These are phyloP conservation scores for Jamesozyma piceae DNA, from an alignment of 805 yeast species.

Conservation along the genomic window DNA sequence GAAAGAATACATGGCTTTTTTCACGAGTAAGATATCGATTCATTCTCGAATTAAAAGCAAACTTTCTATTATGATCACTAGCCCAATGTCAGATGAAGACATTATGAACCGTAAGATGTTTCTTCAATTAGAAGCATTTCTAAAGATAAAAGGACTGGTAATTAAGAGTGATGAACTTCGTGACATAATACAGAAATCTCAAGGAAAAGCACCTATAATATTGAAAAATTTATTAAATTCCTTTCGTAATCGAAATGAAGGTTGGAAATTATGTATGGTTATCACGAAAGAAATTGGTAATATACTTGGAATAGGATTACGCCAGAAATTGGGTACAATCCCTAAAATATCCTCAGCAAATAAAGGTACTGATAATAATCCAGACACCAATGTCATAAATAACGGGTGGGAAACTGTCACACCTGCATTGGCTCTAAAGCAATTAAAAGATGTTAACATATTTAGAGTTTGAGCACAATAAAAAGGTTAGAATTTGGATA, in stretches of 20 bases:
- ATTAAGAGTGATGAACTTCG: slow-evolving; percentile 34
- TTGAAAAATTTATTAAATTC: slow-evolving; percentile 36
- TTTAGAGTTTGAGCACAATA: not conserved
- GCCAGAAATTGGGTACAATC: slow-evolving; percentile 2
- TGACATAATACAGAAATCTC: slow-evolving; percentile 32
- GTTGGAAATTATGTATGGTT: slow-evolving; percentile 29
- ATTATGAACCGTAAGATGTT: slow-evolving; percentile 29
- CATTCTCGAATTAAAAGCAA: slow-evolving; percentile 32
- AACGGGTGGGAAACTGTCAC: not conserved
- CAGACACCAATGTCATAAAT: no score
- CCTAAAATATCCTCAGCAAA: not conserved
- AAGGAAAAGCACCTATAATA: slow-evolving; percentile 32
- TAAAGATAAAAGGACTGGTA: slow-evolving; percentile 40
- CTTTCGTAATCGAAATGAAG: slow-evolving; percentile 36
- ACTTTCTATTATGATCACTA: slow-evolving; percentile 35
- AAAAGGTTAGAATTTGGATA: no score
- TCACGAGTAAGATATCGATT: slow-evolving; percentile 30
- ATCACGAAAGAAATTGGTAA: slow-evolving; percentile 32
- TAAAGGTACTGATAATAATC: no score
- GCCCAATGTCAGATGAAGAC: slow-evolving; percentile 33
- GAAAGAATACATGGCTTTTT: slow-evolving; percentile 31
- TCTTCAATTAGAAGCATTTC: slow-evolving; percentile 36
- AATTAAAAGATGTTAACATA: not conserved
- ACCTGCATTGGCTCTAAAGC: not conserved
- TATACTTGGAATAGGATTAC: slow-evolving; percentile 11